phyloP scores from a whole-genome alignment of 371 early-diverging fungal species.

The Amoeboaphelidium occidentale region DNA sequence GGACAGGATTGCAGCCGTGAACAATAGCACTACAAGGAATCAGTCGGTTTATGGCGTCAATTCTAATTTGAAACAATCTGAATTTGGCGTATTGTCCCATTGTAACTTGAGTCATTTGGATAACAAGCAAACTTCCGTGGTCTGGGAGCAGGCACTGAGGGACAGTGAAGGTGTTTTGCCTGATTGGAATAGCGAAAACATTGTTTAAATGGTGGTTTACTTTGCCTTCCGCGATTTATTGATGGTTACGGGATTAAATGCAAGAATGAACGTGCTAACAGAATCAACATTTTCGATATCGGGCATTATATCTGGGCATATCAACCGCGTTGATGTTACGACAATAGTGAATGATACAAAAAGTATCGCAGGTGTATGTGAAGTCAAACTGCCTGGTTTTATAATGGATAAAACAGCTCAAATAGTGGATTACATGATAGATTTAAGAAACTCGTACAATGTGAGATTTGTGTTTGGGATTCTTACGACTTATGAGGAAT shows the following conservation, averaged over 20 bases:
- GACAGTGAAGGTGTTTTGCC: neutral
- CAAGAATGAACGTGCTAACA: neutral
- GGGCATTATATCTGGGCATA: neutral
- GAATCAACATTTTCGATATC: neutral
- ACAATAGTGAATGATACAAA: neutral
- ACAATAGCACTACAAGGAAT: neutral
- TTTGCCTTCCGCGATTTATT: neutral
- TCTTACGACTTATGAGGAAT: neutral
- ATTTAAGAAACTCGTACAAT: neutral
- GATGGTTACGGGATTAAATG: neutral
- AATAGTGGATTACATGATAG: neutral
- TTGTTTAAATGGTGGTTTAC: neutral
- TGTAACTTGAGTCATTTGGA: neutral
- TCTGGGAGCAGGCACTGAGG: neutral
- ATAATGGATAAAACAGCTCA: neutral
- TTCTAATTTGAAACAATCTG: neutral
- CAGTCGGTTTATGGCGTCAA: neutral
- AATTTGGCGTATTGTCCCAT: neutral
- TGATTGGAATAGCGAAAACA: neutral
- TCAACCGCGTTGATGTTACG: neutral
- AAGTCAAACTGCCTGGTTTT: neutral
- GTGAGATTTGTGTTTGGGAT: neutral
- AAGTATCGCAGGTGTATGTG: neutral
- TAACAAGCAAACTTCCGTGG: neutral
- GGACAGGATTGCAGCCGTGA: neutral